Percentiles rank a stretch among this genome's conserved stretches.
These are phyloP conservation scores for Glomus cerebriforme DNA, from an alignment of 192 early-diverging fungal genomes.

Conservation along the genomic window DNA sequence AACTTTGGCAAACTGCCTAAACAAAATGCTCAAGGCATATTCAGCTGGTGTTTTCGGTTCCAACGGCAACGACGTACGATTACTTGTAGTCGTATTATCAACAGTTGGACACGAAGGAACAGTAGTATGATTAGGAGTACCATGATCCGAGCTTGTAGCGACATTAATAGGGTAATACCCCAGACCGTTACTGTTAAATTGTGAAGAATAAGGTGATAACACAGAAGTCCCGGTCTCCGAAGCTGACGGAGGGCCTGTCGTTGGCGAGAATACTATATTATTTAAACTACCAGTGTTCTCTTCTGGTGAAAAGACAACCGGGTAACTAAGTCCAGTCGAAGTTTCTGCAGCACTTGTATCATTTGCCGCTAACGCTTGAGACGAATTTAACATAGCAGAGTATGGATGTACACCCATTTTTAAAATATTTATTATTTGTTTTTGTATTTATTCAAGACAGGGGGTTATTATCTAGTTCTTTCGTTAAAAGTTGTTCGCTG, in stretches of 20 bases:
- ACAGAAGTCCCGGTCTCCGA: background rate
- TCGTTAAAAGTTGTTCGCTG: background rate
- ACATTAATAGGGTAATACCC: background rate
- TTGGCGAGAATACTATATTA: background rate
- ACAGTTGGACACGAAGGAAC: background rate
- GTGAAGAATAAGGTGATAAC: background rate
- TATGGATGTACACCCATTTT: background rate
- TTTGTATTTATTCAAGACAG: background rate
- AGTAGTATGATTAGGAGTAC: background rate
- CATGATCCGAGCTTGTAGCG: background rate
- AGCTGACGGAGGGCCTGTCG: background rate
- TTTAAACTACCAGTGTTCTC: background rate
- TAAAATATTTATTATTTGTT: background rate
- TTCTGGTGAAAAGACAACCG: background rate
- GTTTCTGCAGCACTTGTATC: background rate
- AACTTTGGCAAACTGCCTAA: conserved; percentile 59
- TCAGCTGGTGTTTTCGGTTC: conserved; percentile 53
- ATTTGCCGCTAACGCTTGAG: background rate
- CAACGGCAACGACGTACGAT: conserved; percentile 19
- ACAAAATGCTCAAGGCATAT: conserved; percentile 58
- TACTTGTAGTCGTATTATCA: background rate
- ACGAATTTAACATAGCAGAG: background rate
- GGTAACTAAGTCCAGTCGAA: background rate
- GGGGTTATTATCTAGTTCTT: background rate
- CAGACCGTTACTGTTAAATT: background rate